Base-by-base conservation (phyloP, 345 rosid genomes). In the Jatropha curcas region DNA sequence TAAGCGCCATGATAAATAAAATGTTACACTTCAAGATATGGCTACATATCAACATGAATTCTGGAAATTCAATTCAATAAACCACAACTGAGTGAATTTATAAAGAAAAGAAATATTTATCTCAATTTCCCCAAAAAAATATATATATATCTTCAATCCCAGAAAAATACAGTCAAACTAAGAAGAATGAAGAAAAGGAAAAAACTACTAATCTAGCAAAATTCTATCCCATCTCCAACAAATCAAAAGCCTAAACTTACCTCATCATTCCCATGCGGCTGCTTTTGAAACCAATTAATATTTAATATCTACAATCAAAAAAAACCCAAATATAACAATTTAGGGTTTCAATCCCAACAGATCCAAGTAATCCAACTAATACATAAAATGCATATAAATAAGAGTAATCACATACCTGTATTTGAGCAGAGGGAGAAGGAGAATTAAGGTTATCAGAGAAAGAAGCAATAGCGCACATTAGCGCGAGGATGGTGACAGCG, bases 201-300 rank as follows among this genome's bases (percentile, higher is more conserved):
- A 48, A 16, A 14, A 1, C 3, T 2, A n/a, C 6, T 0, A 48
- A 48, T 48, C 7, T 25, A 8, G 19, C 20, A 71, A 43, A 68
- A 20, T 5, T 50, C 1, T 61, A 27, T 51, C 25, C n/a, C 46
- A 39, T 12, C 37, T 28, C 7, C 13, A 51, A 34, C 17, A 37
- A 62, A 65, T 61, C 4, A 43, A 19, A 11, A 20, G 14, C 16
- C 3, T 39, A 57, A 57, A 65, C 39, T 69, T 62, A 94, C 98
- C 97, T 93, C 99, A 74, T 96, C 99, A 24, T 93, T 89, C 60
- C 97, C 97, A 72, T 87, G 87, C 1, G 89, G 87, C 72, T 91
- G 92, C 91, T 87, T 96, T 82, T 89, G 91, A 57, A 91, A 87
- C 90, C 97, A 85, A 80, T 96, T 91, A 74, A 93, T 82, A 77